phyloP scores from a whole-genome alignment of 768 basidiomycete species.

The Trametes meyenii region DNA sequence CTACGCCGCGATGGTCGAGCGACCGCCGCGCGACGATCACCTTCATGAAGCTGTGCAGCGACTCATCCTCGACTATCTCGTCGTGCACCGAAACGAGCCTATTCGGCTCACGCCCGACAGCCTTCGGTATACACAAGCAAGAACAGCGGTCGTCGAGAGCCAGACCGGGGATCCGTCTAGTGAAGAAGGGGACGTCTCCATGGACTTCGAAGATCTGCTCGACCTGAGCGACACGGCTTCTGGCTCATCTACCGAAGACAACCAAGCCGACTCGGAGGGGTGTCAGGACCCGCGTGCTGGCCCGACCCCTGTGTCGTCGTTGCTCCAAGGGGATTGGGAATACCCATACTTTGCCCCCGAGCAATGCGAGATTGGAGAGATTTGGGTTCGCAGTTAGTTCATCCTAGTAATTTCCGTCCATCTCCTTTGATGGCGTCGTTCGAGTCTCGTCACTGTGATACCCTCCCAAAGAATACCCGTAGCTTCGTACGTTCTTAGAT shows the following conservation, averaged over 20 bases:
- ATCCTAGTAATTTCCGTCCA: no score
- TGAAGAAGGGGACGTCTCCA: background rate
- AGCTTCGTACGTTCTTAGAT: no score
- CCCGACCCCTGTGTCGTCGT: no score
- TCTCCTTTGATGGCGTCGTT: no score
- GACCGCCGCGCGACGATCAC: slow-evolving; percentile 3
- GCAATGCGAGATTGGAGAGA: background rate
- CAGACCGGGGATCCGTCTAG: background rate
- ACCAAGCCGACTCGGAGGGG: background rate
- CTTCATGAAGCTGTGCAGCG: slow-evolving; percentile 21
- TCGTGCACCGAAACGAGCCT: slow-evolving; percentile 7
- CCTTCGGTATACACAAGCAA: background rate
- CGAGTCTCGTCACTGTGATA: no score
- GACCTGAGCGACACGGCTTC: background rate
- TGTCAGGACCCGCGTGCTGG: background rate
- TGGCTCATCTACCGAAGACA: no score
- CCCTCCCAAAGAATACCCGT: no score
- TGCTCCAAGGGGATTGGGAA: background rate
- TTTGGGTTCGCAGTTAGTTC: background rate
- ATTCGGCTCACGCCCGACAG: background rate
- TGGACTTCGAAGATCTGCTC: background rate
- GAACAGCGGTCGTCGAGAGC: background rate
- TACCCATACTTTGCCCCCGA: background rate
- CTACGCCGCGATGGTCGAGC: slow-evolving; percentile 6
- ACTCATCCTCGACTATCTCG: slow-evolving; percentile 18